Evolutionary conservation across 2,329 filamentous ascomycete species (phyloP).

Genomic region (Aspergillus sp.): DNA sequence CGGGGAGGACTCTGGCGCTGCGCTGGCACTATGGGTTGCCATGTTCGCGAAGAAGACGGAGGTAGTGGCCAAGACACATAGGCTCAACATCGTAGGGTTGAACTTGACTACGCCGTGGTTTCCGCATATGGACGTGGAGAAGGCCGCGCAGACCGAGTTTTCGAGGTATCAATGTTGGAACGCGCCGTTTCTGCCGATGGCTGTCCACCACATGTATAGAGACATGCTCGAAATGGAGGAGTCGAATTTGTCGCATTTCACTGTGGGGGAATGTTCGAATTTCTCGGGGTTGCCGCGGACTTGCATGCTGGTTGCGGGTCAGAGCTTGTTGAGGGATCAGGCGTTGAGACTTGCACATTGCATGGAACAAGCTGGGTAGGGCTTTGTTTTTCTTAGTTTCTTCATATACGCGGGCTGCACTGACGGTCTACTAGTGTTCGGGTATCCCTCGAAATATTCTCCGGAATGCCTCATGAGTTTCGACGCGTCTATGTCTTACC

Average conservation of each 20-base stretch:
- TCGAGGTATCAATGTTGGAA: constrained; percentile 51
- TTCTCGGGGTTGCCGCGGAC: constrained; percentile 50
- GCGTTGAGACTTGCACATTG: constrained; percentile 50
- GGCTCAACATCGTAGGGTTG: constrained; percentile 53
- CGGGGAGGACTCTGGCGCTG: constrained; percentile 53
- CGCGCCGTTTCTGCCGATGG: constrained; percentile 53
- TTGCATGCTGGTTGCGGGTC: constrained; percentile 49
- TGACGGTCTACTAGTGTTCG: constrained; percentile 43
- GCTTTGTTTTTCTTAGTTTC: background rate
- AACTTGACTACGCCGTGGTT: constrained; percentile 39
- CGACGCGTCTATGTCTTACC: constrained; percentile 34
- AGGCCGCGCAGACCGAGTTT: constrained; percentile 32
- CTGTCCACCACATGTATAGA: constrained; percentile 37
- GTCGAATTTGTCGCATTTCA: constrained; percentile 27
- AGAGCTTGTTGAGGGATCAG: constrained; percentile 54
- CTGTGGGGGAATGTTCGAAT: constrained; percentile 40
- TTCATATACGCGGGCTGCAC: background rate
- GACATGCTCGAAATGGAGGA: constrained; percentile 26
- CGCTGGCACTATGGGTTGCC: constrained; percentile 47
- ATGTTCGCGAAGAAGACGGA: constrained; percentile 44
- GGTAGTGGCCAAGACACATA: constrained; percentile 21
- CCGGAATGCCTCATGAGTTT: constrained; percentile 57
- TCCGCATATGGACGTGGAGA: constrained; percentile 39
- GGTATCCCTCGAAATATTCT: constrained; percentile 52
- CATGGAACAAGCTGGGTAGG: constrained; percentile 49